Conservation (phyloP, 495 filamentous ascomycete species). For the Aspergillus hancockii region DNA sequence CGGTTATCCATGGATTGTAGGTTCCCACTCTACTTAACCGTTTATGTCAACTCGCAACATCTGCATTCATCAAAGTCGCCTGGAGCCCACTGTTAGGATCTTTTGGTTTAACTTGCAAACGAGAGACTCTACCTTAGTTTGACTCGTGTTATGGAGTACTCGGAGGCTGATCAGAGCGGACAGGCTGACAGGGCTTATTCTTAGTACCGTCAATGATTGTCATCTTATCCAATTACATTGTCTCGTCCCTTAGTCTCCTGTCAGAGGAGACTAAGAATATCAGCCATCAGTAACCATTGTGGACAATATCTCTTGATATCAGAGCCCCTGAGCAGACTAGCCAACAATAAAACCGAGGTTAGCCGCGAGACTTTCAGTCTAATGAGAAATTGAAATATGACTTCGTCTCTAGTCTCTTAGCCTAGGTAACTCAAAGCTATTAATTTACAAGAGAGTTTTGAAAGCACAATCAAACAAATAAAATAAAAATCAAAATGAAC, state of each 20-base stretch:
- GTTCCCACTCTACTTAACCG: not conserved
- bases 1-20: not conserved
- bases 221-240: not conserved
- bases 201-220: not conserved
- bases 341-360: not conserved
- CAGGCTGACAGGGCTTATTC: constrained; percentile 8
- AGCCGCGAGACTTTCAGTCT: constrained; percentile 1
- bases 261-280: not conserved
- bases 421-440: constrained; percentile 1
- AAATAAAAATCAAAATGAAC: constrained; percentile 1
- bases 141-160: not conserved
- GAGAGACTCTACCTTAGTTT: not conserved
- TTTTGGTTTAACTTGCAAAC: not conserved
- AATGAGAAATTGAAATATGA: constrained; percentile 3
- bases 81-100: not conserved
- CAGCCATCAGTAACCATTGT: not conserved
- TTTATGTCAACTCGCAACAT: constrained; percentile 2
- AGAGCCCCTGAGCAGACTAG: not conserved
- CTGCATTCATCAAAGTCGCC: not conserved
- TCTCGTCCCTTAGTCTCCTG: not conserved
- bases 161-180: not conserved
- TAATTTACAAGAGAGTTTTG: not conserved
- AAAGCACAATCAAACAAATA: not conserved
- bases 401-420: not conserved
- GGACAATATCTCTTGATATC: not conserved